Evolutionary conservation across 2,329 filamentous ascomycete species (phyloP).

Genomic region (Phoma sp.): DNA sequence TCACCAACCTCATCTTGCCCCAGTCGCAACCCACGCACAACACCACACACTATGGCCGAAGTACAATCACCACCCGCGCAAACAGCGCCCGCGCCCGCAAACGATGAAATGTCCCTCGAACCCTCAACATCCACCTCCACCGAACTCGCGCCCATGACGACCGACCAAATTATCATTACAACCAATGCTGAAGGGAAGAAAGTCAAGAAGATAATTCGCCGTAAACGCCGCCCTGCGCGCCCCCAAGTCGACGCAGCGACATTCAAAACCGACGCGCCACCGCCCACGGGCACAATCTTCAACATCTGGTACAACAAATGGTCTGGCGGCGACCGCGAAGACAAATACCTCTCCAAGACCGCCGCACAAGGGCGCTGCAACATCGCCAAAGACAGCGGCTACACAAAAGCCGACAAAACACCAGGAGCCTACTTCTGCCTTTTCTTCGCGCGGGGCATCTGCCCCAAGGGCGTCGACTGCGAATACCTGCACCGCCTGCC

Average conservation of each 20-base stretch:
- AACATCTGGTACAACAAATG: slow-evolving; percentile 99
- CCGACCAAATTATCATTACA: slow-evolving; percentile 41
- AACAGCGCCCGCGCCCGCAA: slow-evolving; percentile 19
- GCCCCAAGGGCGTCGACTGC: slow-evolving; percentile 89
- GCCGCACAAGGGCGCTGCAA: slow-evolving; percentile 87
- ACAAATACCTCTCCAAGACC: slow-evolving; percentile 84
- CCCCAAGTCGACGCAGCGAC: slow-evolving; percentile 87
- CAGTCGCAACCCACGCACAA: background rate
- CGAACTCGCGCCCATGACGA: slow-evolving; percentile 32
- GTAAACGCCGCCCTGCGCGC: slow-evolving; percentile 87
- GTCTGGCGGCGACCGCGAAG: slow-evolving; percentile 92
- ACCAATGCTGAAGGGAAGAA: slow-evolving; percentile 62
- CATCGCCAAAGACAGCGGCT: slow-evolving; percentile 69
- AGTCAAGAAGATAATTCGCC: slow-evolving; percentile 89
- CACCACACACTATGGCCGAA: slow-evolving; percentile 37
- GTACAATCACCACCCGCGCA: slow-evolving; percentile 35
- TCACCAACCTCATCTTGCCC: background rate
- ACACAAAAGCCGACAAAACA: slow-evolving; percentile 57
- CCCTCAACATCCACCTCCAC: slow-evolving; percentile 32
- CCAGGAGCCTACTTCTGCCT: slow-evolving; percentile 86
- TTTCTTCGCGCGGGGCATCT: slow-evolving; percentile 82
- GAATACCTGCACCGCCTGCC: slow-evolving; percentile 92
- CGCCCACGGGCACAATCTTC: slow-evolving; percentile 93
- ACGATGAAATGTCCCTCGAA: slow-evolving; percentile 17
- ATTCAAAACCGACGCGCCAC: slow-evolving; percentile 82